Percentiles rank a stretch among this genome's conserved stretches.
These are phyloP conservation scores for Phytophthora sp. DNA, from an alignment of 352 stramenopile species.

Conservation along the genomic window DNA sequence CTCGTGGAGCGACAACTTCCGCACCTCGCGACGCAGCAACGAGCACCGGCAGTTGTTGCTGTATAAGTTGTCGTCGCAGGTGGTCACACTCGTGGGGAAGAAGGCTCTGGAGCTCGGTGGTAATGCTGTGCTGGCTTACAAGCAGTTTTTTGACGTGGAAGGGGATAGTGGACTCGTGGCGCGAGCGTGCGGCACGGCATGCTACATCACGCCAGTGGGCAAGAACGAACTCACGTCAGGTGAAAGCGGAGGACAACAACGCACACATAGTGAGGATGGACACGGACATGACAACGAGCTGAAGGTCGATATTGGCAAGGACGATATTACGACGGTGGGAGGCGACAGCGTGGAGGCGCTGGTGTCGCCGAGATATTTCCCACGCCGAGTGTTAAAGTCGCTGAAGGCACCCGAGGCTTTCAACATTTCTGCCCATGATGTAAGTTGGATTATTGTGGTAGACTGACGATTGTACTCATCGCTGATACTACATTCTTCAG, in stretches of 20 bases:
- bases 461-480: not conserved
- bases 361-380: constrained; percentile 57
- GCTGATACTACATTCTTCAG: constrained; percentile 31
- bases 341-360: constrained; percentile 43
- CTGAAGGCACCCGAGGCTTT: constrained; percentile 65
- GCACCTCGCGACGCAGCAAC: constrained; percentile 93
- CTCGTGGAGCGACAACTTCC: constrained; percentile 97
- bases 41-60: constrained; percentile 96
- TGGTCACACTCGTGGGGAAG: constrained; percentile 91
- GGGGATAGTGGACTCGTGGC: constrained; percentile 97
- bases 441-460: constrained; percentile 27
- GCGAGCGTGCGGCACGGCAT: constrained; percentile 95
- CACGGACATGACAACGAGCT: constrained; percentile 36
- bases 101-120: constrained; percentile 97
- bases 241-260: constrained; percentile 22
- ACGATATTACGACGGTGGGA: constrained; percentile 27
- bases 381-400: constrained; percentile 56
- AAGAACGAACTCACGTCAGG: constrained; percentile 41
- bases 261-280: constrained; percentile 46
- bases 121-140: constrained; percentile 98
- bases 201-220: constrained; percentile 74
- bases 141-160: constrained; percentile 99
- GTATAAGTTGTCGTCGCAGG: constrained; percentile 94
- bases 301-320: constrained; percentile 34
- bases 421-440: constrained; percentile 79